phyloP scores from a whole-genome alignment of 352 stramenopile genomes.

The Globisporangium paddicum region DNA sequence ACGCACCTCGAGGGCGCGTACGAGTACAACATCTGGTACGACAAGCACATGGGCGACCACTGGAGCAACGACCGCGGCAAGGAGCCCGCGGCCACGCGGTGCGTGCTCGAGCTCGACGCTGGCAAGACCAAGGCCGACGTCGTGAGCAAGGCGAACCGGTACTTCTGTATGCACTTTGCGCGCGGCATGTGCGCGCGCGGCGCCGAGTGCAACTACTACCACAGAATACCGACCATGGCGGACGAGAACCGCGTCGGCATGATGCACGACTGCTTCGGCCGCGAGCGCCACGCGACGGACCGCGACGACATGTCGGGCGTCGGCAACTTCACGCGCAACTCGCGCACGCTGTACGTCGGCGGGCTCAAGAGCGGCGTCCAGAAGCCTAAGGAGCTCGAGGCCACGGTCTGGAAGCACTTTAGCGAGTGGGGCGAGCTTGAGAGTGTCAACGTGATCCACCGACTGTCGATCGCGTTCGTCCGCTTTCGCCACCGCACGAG shows the following conservation, averaged over 20 bases:
- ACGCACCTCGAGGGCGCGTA: conserved; percentile 88
- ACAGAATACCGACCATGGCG: conserved; percentile 75
- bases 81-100: conserved; percentile 86
- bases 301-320: conserved; percentile 92
- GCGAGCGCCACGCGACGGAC: conserved; percentile 88
- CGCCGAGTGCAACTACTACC: conserved; percentile 90
- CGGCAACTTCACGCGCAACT: conserved; percentile 90
- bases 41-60: conserved; percentile 91
- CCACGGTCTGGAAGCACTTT: conserved; percentile 84
- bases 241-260: conserved; percentile 78
- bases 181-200: conserved; percentile 88
- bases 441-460: conserved; percentile 91
- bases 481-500: conserved; percentile 75
- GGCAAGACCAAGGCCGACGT: conserved; percentile 90
- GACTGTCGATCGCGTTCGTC: conserved; percentile 91
- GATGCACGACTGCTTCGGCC: conserved; percentile 91
- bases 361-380: conserved; percentile 62
- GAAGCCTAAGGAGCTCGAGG: conserved; percentile 49
- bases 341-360: conserved; percentile 90
- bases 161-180: conserved; percentile 93
- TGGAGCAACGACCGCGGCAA: conserved; percentile 81
- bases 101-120: conserved; percentile 77
- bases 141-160: conserved; percentile 78
- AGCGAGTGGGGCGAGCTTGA: conserved; percentile 93
- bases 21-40: conserved; percentile 97